Evolutionary conservation across 257 asterid genomes (phyloP).

Genomic region (Leptodermis oblonga): DNA sequence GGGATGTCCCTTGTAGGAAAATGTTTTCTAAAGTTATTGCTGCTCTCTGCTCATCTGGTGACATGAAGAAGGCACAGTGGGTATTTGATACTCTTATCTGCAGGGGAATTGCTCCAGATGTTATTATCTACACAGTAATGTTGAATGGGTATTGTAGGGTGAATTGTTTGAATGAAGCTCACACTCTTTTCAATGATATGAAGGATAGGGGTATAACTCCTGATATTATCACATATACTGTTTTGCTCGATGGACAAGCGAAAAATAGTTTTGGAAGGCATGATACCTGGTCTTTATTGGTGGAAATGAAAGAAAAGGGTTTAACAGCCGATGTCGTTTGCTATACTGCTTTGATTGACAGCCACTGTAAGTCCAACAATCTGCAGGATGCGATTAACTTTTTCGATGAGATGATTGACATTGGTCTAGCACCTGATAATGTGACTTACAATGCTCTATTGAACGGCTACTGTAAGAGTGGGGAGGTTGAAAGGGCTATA

Average conservation of each 20-base stretch:
- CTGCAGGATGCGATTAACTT: conserved; percentile 56
- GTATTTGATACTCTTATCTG: conserved; percentile 45
- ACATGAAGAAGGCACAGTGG: conserved; percentile 57
- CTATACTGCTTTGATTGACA: conserved; percentile 71
- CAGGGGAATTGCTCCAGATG: conserved; percentile 59
- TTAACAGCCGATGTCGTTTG: conserved; percentile 52
- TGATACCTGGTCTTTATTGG: conserved; percentile 26
- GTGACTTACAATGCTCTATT: conserved; percentile 63
- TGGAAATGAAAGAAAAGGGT: conserved; percentile 49
- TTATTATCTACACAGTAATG: conserved; percentile 60
- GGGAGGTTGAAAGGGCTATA: conserved; percentile 45
- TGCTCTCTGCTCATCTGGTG: conserved; percentile 60
- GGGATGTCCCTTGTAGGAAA: conserved; percentile 39
- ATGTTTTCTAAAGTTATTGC: conserved; percentile 48
- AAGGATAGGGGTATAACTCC: conserved; percentile 59
- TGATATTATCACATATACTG: conserved; percentile 67
- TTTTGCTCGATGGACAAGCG: conserved; percentile 55
- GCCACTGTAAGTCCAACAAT: conserved; percentile 59
- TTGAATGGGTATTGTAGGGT: conserved; percentile 71
- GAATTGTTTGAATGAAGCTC: conserved; percentile 47
- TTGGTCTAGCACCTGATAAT: conserved; percentile 61
- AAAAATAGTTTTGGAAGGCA: conserved; percentile 32
- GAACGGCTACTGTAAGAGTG: conserved; percentile 60
- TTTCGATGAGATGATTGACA: conserved; percentile 57
- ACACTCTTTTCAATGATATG: conserved; percentile 56